Conservation (phyloP, 768 basidiomycete genomes). For the Suillus variegatus region DNA sequence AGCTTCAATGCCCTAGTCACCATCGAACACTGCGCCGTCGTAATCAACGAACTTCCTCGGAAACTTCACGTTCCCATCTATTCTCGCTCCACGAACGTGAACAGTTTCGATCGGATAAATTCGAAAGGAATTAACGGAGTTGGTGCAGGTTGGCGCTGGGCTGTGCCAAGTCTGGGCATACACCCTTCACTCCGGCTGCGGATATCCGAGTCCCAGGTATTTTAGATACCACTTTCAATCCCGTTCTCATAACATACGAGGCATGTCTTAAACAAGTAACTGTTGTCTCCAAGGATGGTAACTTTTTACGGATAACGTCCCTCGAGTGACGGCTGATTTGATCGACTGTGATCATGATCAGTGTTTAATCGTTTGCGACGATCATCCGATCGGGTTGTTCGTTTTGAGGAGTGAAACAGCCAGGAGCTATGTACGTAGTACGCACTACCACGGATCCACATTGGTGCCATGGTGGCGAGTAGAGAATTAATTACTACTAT, state of each 20-base stretch:
- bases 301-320: slow-evolving; percentile 18
- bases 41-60: slow-evolving; percentile 5
- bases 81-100: slow-evolving; percentile 5
- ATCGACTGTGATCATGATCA: slow-evolving; percentile 39
- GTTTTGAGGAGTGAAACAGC: not conserved
- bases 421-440: not conserved
- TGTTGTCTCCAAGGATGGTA: slow-evolving; percentile 11
- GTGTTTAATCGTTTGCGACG: slow-evolving; percentile 16
- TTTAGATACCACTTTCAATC: not conserved
- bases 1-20: not conserved
- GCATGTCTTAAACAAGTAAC: slow-evolving; percentile 9
- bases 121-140: slow-evolving; percentile 5
- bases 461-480: not conserved
- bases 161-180: slow-evolving; percentile 1
- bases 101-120: not conserved
- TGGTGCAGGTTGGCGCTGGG: slow-evolving; percentile 2
- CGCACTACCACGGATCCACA: not conserved
- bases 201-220: slow-evolving; percentile 1
- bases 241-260: slow-evolving; percentile 1
- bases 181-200: slow-evolving; percentile 7
- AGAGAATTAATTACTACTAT: slow-evolving; percentile 17
- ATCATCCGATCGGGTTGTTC: slow-evolving; percentile 17
- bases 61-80: not conserved
- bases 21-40: not conserved
- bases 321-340: slow-evolving; percentile 24